These are phyloP conservation scores for Coemansia javaensis DNA, from an alignment of 192 early-diverging fungal species.

Conservation along the genomic window DNA sequence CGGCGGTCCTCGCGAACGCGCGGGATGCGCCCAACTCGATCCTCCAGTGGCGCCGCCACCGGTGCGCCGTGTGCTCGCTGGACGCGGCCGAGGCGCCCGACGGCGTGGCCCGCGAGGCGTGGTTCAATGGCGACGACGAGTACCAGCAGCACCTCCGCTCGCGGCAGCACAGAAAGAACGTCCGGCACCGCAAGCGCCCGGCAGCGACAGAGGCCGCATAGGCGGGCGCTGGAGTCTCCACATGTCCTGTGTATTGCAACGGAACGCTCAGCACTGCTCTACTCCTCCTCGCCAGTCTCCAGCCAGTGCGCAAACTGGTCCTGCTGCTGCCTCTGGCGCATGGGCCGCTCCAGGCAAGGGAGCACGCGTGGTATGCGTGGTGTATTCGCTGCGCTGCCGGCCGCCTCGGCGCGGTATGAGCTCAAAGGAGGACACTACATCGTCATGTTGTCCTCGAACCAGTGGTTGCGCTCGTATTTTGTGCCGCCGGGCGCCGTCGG, in stretches of 20 bases:
- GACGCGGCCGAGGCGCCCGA: constrained; percentile 30
- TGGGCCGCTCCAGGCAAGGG: too few species aligned
- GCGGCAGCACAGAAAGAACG: constrained; percentile 52
- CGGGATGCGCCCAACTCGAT: constrained; percentile 23
- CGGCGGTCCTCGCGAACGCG: constrained; percentile 21
- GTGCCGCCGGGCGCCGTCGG: constrained; percentile 48
- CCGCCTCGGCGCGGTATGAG: constrained; percentile 1
- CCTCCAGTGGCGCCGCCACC: constrained; percentile 61
- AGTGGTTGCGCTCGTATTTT: constrained; percentile 52
- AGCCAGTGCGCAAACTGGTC: constrained; percentile 80
- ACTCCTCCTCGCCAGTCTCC: constrained; percentile 78
- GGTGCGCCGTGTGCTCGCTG: constrained; percentile 65
- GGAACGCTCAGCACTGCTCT: constrained; percentile 9
- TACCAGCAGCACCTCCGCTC: constrained; percentile 71
- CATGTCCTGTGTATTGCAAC: too few species aligned
- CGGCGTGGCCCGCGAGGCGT: constrained; percentile 38
- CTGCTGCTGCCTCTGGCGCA: too few species aligned
- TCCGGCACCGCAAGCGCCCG: background rate
- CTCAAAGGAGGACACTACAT: constrained; percentile 4
- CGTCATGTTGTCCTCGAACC: constrained; percentile 49
- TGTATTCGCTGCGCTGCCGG: too few species aligned
- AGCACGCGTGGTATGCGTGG: too few species aligned
- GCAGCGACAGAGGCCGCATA: background rate
- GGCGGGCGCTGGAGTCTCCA: too few species aligned
- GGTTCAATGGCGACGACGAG: constrained; percentile 69